phyloP scores from a whole-genome alignment of 2,329 filamentous ascomycete species.

The Intubia oerlemansii region DNA sequence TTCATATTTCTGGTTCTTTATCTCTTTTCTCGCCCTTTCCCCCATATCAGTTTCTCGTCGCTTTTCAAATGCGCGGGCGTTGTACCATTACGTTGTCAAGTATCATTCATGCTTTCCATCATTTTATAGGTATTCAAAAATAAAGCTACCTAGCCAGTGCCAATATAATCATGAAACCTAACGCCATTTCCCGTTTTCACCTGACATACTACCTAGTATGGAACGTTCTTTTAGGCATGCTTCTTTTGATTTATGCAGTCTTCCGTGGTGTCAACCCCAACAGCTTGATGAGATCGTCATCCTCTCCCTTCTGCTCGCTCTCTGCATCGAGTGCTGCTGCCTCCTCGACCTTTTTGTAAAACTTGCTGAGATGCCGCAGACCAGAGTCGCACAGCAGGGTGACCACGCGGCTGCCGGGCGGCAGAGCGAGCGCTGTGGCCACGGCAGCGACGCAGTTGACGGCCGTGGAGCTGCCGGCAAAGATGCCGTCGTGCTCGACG shows the following conservation, averaged over 20 bases:
- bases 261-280: conserved; percentile 20
- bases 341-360: conserved; percentile 55
- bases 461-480: conserved; percentile 84
- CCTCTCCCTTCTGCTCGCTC: conserved; percentile 9
- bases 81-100: no score
- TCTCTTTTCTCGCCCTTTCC: not conserved
- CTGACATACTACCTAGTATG: no score
- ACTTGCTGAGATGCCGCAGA: conserved; percentile 64
- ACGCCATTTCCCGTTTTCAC: no score
- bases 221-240: no score
- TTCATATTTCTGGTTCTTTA: not conserved
- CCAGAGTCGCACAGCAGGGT: conserved; percentile 74
- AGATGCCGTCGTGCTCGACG: conserved; percentile 87
- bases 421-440: conserved; percentile 40
- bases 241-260: no score
- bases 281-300: conserved; percentile 24
- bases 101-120: not conserved
- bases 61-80: no score
- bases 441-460: conserved; percentile 83
- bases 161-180: no score
- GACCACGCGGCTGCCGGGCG: conserved; percentile 44
- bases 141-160: no score
- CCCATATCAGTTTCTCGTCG: no score
- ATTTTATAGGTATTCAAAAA: no score
- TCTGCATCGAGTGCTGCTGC: conserved; percentile 32